These are phyloP conservation scores for Gilbertella persicaria DNA, from an alignment of 371 early-diverging fungal genomes.

Conservation along the genomic window DNA sequence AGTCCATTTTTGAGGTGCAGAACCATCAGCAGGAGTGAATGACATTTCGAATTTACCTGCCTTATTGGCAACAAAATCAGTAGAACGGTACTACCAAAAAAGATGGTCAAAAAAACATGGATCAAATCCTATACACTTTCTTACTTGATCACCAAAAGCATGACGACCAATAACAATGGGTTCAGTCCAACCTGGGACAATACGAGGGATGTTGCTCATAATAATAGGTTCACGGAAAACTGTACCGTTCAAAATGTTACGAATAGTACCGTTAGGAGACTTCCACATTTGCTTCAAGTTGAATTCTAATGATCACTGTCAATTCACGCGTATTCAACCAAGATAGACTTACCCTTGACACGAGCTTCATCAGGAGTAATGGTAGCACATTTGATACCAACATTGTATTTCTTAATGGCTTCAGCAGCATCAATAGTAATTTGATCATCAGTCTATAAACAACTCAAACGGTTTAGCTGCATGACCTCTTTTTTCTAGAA, in stretches of 20 bases:
- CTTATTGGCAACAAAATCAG: constrained; percentile 81
- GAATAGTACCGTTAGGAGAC: constrained; percentile 95
- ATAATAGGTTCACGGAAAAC: constrained; percentile 96
- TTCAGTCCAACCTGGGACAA: constrained; percentile 92
- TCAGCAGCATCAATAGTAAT: constrained; percentile 93
- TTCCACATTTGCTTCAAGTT: constrained; percentile 93
- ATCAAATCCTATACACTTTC: no score
- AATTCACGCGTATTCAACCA: no score
- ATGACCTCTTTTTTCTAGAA: not conserved
- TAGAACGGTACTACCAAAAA: constrained; percentile 73
- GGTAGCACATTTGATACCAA: constrained; percentile 96
- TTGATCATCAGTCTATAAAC: constrained; percentile 53
- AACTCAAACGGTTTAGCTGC: no score
- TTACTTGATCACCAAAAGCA: constrained; percentile 91
- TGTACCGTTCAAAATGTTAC: constrained; percentile 92
- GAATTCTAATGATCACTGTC: constrained; percentile 65
- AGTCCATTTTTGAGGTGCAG: constrained; percentile 55
- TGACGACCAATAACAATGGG: constrained; percentile 94
- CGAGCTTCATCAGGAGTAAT: constrained; percentile 94
- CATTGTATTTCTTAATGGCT: constrained; percentile 91
- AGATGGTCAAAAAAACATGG: no score
- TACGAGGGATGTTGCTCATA: constrained; percentile 82
- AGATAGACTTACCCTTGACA: constrained; percentile 68
- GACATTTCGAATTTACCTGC: constrained; percentile 86
- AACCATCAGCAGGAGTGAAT: constrained; percentile 83